Evolutionary conservation across 73 alveolate genomes (phyloP), one percentile per base, ranked within the genome.

Genomic region (Effrenium voratum): DNA sequence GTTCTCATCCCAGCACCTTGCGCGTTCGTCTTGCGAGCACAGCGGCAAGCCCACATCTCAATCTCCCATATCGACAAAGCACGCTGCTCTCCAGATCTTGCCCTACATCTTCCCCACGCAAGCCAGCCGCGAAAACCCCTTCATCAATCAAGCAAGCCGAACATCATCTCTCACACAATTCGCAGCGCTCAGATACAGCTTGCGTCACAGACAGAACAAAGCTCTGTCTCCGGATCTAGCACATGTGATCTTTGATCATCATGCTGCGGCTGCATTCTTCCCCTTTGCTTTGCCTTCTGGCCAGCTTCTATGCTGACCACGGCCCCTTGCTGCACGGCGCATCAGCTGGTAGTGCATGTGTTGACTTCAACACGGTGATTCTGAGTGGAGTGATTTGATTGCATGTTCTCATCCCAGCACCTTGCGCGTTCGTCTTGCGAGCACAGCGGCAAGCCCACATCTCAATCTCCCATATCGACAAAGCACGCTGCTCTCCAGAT

Each of bases 261-360:
- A 60, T 60, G 40, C 22, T 60, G 34, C 40, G 40, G 30, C 38
- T n/a, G 1, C 30, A 1, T n/a, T n/a, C n/a, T n/a, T n/a, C n/a
- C n/a, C n/a, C n/a, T n/a, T n/a, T n/a, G n/a, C n/a, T n/a, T n/a
- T n/a, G n/a, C n/a, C n/a, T n/a, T n/a, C n/a, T n/a, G n/a, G n/a
- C n/a, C n/a, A n/a, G n/a, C n/a, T n/a, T n/a, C n/a, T n/a, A n/a
- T n/a, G n/a, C n/a, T n/a, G n/a, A n/a, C n/a, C n/a, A n/a, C n/a
- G n/a, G n/a, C n/a, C n/a, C n/a, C n/a, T n/a, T n/a, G n/a, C n/a
- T n/a, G n/a, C n/a, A 10, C 41, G 75, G 75, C 30, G 75, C 75
- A 60, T 60, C 75, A 60, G 75, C 75, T 60, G 75, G 75, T 60
- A 60, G 75, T 60, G 75, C 75, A 60, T 60, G 75, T 26, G 75